Conservation (phyloP, 495 filamentous ascomycete genomes). For the Halenospora varia region DNA sequence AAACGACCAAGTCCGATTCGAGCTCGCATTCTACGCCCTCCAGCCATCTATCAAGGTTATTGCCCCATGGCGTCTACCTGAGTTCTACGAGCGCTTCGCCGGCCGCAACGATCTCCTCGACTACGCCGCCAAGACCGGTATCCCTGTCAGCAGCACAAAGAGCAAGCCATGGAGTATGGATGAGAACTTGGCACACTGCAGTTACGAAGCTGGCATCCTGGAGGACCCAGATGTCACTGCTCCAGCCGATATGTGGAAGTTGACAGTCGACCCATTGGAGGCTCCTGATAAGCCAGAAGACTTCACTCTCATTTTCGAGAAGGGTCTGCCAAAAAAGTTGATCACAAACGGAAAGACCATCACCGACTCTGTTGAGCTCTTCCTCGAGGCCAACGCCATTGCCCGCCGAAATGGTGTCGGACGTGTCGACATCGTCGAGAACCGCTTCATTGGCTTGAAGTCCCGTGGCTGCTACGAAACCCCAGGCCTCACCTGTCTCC, state of each 20-base stretch:
- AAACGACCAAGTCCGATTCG: constrained; percentile 85
- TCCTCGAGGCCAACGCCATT: constrained; percentile 75
- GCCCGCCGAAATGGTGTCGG: constrained; percentile 75
- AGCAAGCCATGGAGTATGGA: constrained; percentile 83
- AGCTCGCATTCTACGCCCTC: constrained; percentile 67
- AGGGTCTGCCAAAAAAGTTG: constrained; percentile 78
- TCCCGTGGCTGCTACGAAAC: constrained; percentile 91
- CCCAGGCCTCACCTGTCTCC: constrained; percentile 61
- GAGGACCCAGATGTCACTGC: constrained; percentile 63
- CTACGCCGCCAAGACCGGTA: constrained; percentile 72
- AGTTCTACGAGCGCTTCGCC: constrained; percentile 78
- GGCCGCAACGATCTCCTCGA: constrained; percentile 87
- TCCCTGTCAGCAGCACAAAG: constrained; percentile 87
- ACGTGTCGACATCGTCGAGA: constrained; percentile 91
- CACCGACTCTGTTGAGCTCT: constrained; percentile 76
- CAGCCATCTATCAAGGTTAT: constrained; percentile 80
- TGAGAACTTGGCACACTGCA: constrained; percentile 88
- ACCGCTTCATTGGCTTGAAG: constrained; percentile 81
- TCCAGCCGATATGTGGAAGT: constrained; percentile 81
- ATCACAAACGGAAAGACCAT: constrained; percentile 59
- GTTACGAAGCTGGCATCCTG: constrained; percentile 80
- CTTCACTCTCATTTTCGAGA: constrained; percentile 76
- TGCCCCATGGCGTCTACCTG: constrained; percentile 81
- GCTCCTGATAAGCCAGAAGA: constrained; percentile 74
- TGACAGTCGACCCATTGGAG: constrained; percentile 68